Percentiles rank a stretch among this genome's conserved stretches.
Conservation (phyloP, 768 basidiomycete genomes). For the Rhizopogon vulgaris region DNA sequence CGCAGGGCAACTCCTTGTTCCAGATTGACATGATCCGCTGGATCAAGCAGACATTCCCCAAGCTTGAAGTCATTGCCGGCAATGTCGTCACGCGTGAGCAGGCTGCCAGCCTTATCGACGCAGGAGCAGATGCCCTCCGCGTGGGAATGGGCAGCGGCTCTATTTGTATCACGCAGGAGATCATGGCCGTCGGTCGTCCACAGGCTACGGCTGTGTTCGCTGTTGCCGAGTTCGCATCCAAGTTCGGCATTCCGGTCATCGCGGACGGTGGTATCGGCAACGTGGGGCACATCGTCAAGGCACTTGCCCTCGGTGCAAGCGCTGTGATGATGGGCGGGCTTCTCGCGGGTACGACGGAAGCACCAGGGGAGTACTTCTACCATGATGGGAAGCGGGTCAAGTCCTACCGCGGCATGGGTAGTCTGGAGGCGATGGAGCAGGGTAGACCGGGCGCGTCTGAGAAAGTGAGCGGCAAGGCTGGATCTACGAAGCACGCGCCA, state of each 20-base stretch:
- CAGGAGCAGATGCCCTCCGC: constrained; percentile 92
- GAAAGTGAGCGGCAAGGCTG: constrained; percentile 18
- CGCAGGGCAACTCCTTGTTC: constrained; percentile 92
- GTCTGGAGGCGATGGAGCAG: constrained; percentile 89
- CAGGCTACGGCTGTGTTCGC: constrained; percentile 98
- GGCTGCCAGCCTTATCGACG: constrained; percentile 87
- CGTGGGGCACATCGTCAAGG: constrained; percentile 97
- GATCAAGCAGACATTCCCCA: constrained; percentile 83
- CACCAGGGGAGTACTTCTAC: constrained; percentile 98
- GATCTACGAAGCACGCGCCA: constrained; percentile 40
- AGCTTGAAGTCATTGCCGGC: constrained; percentile 90
- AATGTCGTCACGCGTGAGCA: constrained; percentile 99
- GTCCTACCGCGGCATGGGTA: constrained; percentile 98
- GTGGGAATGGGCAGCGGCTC: constrained; percentile 98
- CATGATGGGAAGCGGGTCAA: constrained; percentile 99
- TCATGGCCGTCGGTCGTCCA: constrained; percentile 97
- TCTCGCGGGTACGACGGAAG: constrained; percentile 93
- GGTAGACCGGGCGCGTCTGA: constrained; percentile 38
- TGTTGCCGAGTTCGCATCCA: constrained; percentile 87
- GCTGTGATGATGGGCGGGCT: constrained; percentile 99
- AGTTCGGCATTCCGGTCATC: constrained; percentile 94
- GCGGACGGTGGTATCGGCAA: constrained; percentile 96
- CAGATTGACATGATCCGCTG: constrained; percentile 93
- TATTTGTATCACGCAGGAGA: constrained; percentile 99
- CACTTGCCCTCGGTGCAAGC: constrained; percentile 85